Percentiles rank a stretch among this genome's conserved stretches.
These are phyloP conservation scores for Noccaea caerulescens DNA, from an alignment of 345 rosid genomes.

Conservation along the genomic window DNA sequence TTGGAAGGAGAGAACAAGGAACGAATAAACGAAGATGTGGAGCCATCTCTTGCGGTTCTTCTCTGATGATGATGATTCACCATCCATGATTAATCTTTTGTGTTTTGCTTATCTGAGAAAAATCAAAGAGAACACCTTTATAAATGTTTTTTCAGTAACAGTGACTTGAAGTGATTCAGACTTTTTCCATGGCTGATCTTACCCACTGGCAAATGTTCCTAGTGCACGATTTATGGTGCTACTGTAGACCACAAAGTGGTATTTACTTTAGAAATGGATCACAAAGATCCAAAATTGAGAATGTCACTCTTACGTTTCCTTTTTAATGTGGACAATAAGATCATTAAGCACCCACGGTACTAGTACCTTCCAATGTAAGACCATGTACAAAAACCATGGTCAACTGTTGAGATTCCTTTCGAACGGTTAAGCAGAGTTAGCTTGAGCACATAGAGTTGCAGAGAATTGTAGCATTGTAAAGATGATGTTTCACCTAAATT, in stretches of 20 bases:
- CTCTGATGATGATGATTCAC: neutral
- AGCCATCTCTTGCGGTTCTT: conserved; percentile 43
- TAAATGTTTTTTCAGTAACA: neutral
- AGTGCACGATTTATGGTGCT: conserved; percentile 9
- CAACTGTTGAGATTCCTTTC: too few species aligned
- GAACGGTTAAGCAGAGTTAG: too few species aligned
- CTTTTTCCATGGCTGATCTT: neutral
- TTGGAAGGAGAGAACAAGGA: conserved; percentile 45
- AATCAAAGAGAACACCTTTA: neutral
- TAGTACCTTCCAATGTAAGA: too few species aligned
- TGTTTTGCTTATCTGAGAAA: neutral
- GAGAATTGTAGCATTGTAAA: too few species aligned
- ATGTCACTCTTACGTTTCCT: too few species aligned
- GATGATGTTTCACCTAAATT: too few species aligned
- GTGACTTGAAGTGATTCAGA: neutral
- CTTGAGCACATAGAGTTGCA: too few species aligned
- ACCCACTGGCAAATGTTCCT: neutral
- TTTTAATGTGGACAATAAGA: neutral
- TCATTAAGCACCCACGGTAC: neutral
- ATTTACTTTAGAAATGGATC: neutral
- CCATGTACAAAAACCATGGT: too few species aligned
- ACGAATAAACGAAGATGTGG: conserved; percentile 34
- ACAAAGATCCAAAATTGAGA: conserved; percentile 2
- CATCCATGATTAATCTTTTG: neutral
- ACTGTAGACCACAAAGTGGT: neutral